Percentiles rank a stretch among this genome's conserved stretches.
These are phyloP conservation scores for Penicillium salamii DNA, from an alignment of 495 filamentous ascomycete genomes.

Conservation along the genomic window DNA sequence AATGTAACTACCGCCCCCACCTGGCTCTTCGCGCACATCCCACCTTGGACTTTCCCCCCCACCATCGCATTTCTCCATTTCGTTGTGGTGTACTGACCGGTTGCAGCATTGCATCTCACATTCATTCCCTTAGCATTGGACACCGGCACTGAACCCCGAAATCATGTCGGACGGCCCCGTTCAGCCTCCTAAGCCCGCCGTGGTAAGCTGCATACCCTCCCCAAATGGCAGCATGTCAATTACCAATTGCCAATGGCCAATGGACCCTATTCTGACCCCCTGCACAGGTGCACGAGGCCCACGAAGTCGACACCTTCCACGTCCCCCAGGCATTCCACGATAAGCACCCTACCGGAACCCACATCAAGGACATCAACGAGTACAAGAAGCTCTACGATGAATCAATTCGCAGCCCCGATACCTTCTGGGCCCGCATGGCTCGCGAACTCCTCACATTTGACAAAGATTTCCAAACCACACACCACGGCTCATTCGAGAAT, in stretches of 20 bases:
- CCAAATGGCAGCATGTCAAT: too few species aligned
- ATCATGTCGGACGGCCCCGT: slow-evolving; percentile 65
- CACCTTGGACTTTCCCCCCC: not conserved
- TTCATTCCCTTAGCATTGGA: not conserved
- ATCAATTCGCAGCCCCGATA: slow-evolving; percentile 85
- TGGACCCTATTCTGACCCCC: not conserved
- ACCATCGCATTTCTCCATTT: not conserved
- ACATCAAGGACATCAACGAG: slow-evolving; percentile 71
- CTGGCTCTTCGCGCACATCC: too few species aligned
- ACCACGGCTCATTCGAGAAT: slow-evolving; percentile 68
- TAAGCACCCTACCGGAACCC: slow-evolving; percentile 67
- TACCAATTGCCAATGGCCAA: not conserved
- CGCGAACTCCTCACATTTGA: slow-evolving; percentile 90
- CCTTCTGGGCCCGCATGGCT: slow-evolving; percentile 86
- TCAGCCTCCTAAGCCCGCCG: slow-evolving; percentile 55
- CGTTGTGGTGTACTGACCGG: too few species aligned
- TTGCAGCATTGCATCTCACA: not conserved
- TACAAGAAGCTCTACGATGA: slow-evolving; percentile 94
- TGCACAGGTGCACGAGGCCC: slow-evolving; percentile 62
- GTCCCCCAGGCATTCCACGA: slow-evolving; percentile 61
- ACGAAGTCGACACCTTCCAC: slow-evolving; percentile 81
- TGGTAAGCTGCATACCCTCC: too few species aligned
- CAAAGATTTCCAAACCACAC: slow-evolving; percentile 88
- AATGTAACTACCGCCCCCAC: too few species aligned
- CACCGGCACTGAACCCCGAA: slow-evolving; percentile 10